These are phyloP conservation scores for Baeospora myosura DNA, from an alignment of 1,284 basidiomycete genomes.

Conservation along the genomic window DNA sequence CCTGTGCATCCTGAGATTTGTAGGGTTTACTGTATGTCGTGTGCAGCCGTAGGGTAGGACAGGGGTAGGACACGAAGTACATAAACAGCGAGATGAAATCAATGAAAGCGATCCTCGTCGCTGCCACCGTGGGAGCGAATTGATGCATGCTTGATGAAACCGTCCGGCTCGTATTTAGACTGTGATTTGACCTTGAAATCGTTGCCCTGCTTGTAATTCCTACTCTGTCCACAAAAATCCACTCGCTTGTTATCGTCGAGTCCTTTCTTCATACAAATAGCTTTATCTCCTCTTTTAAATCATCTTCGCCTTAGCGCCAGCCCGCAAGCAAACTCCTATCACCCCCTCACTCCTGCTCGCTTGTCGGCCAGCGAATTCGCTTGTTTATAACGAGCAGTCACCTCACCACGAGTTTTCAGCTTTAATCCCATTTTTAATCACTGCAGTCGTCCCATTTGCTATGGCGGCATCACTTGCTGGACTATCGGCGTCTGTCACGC, in stretches of 20 bases:
- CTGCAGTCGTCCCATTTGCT: constrained; percentile 15
- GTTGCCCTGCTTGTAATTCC: neutral
- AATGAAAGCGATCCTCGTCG: too few relatives aligned
- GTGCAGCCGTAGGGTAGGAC: too few relatives aligned
- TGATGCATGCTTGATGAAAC: too few relatives aligned
- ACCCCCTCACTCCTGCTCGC: neutral
- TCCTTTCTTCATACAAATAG: constrained; percentile 5
- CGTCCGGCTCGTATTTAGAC: neutral
- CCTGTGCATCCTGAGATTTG: too few relatives aligned
- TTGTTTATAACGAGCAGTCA: too few relatives aligned
- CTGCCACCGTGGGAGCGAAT: too few relatives aligned
- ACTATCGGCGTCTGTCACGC: constrained; percentile 90
- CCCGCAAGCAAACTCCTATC: constrained; percentile 1
- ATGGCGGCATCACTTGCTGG: constrained; percentile 52
- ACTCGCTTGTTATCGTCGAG: constrained; percentile 8
- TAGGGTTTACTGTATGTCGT: too few relatives aligned
- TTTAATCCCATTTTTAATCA: constrained; percentile 15
- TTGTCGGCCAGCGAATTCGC: too few relatives aligned
- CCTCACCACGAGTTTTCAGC: neutral
- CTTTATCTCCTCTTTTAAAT: constrained; percentile 8
- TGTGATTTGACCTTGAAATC: neutral
- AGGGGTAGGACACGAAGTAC: too few relatives aligned
- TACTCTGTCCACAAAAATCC: constrained; percentile 6
- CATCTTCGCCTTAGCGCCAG: constrained; percentile 1
- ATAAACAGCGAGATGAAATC: too few relatives aligned